A percentile compares a stretch with the other conserved stretches of the same genome.
phyloP scores from a whole-genome alignment of 768 basidiomycete species.

The Lentinus tigrinus region DNA sequence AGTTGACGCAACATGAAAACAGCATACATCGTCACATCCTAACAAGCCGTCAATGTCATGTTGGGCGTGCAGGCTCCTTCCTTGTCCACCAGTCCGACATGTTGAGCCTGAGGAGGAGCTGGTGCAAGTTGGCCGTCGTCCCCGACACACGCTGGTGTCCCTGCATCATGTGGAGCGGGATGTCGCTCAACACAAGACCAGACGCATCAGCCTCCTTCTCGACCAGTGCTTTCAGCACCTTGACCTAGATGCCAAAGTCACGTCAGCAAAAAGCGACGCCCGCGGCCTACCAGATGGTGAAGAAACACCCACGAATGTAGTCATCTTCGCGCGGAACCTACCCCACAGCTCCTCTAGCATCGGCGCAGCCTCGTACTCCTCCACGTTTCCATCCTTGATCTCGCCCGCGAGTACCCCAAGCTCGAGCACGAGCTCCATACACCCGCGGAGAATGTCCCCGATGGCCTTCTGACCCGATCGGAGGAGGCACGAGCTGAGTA shows the following conservation, averaged over 20 bases:
- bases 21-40: too few relatives aligned
- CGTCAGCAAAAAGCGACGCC: neutral
- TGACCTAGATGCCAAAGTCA: conserved; percentile 40
- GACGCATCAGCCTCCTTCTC: conserved; percentile 43
- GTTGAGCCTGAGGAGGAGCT: conserved; percentile 54
- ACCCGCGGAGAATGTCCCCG: conserved; percentile 61
- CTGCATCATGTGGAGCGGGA: conserved; percentile 30
- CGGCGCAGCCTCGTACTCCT: conserved; percentile 66
- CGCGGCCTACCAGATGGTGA: neutral
- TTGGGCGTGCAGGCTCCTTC: neutral
- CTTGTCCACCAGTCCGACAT: conserved; percentile 58
- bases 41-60: too few relatives aligned
- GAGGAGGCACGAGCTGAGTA: conserved; percentile 73
- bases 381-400: conserved; percentile 47
- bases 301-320: conserved; percentile 57
- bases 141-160: conserved; percentile 36
- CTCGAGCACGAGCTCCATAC: conserved; percentile 65
- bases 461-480: conserved; percentile 64
- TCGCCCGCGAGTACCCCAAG: conserved; percentile 67
- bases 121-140: conserved; percentile 52
- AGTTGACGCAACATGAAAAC: neutral
- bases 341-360: conserved; percentile 52
- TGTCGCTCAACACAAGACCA: conserved; percentile 24
- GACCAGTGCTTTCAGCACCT: conserved; percentile 51
- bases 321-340: conserved; percentile 55